Evolutionary conservation across 805 yeast species (phyloP), one percentile per base, ranked within the genome.

Genomic region (Candida tammaniensis): DNA sequence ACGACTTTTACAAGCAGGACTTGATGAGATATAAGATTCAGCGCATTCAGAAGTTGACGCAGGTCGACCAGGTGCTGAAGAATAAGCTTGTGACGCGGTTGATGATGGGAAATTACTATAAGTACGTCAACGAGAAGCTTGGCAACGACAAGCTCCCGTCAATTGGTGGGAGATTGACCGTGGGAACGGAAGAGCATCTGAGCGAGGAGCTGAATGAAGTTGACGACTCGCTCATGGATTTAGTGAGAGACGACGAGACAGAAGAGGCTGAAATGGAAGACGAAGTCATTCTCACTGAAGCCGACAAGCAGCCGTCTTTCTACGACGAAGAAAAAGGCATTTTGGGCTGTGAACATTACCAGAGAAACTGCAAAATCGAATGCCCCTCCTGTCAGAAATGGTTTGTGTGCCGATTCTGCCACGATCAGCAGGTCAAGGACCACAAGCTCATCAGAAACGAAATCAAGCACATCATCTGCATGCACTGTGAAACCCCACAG

Each of bases 331-430:
- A 59, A 9, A 62, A 48, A n/a, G 32, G 63, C 2, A 61, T 74
- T 1, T 54, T 81, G 18, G 97, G 97, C 2, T 89, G 97, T 54
- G 63, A 61, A 14, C 97, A 89, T 58, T 89, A 89, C 58, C 83
- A 78, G 50, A 64, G 95, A 21, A 80, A 81, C 40, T 87, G 95
- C 61, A 87, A 88, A 54, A 57, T 85, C 31, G 93, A 86, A 49
- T 89, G 97, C 52, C 71, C 82, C 9, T 69, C 70, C 2, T 89
- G 97, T 51, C 58, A 66, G 20, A 68, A 70, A 51, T 89, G 95
- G 91, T 82, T 66, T 46, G 61, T 86, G 2, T 89, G 97, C 59
- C 72, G 95, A 10, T 76, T 85, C 44, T 89, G 97, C 54, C 97
- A 89, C 57, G 95, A 84, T 49, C 69, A 62, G n/a, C 72, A 55